Conservation (phyloP, 805 yeast genomes). For the Wickerhamomyces canadensis region DNA sequence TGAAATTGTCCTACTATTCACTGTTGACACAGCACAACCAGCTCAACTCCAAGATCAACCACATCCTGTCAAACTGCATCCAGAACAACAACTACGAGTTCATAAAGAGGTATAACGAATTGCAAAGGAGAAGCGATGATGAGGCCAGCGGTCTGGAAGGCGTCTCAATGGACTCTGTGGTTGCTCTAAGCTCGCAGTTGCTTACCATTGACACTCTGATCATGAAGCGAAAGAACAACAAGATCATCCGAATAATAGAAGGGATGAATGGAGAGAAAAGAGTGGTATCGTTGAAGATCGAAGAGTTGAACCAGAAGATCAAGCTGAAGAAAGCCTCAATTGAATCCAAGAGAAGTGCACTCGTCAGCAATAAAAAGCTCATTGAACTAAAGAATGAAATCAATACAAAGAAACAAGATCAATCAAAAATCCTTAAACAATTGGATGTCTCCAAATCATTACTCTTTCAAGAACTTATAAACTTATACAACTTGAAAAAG, state of each 20-base stretch:
- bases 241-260: constrained; percentile 10
- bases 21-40: constrained; percentile 4
- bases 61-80: constrained; percentile 11
- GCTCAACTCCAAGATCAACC: constrained; percentile 7
- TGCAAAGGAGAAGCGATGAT: constrained; percentile 3
- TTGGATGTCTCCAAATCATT: constrained; percentile 17
- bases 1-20: constrained; percentile 14
- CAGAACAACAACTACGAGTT: constrained; percentile 12
- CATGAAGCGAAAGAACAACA: constrained; percentile 11
- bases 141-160: constrained; percentile 2
- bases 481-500: constrained; percentile 15
- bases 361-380: no score
- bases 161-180: constrained; percentile 9
- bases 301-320: not conserved
- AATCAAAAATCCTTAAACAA: constrained; percentile 15
- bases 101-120: constrained; percentile 6
- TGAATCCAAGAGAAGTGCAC: no score
- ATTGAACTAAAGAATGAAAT: constrained; percentile 1
- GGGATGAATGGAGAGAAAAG: not conserved
- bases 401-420: constrained; percentile 7
- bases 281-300: not conserved
- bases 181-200: constrained; percentile 20
- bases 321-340: not conserved
- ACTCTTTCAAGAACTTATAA: constrained; percentile 21
- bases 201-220: constrained; percentile 19